These are phyloP conservation scores for Hypericum perforatum DNA, from an alignment of 345 rosid genomes.

Conservation along the genomic window DNA sequence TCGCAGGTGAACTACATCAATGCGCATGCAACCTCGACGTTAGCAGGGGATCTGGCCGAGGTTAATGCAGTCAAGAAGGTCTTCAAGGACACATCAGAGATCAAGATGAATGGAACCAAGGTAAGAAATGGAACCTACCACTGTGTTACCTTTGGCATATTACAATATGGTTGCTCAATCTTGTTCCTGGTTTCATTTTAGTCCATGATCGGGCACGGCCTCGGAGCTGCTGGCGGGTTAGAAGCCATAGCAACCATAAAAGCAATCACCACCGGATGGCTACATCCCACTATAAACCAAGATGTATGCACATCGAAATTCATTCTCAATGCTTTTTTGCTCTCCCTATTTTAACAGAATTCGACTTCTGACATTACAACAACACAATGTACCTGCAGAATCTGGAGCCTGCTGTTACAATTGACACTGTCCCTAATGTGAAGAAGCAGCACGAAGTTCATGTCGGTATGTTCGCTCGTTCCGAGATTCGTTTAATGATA, in stretches of 20 bases:
- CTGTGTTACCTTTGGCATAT: neutral
- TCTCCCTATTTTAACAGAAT: neutral
- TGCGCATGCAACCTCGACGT: conserved; percentile 67
- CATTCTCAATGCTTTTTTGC: neutral
- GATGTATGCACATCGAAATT: conserved; percentile 27
- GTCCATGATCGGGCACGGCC: conserved; percentile 65
- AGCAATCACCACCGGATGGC: conserved; percentile 64
- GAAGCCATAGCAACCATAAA: conserved; percentile 61
- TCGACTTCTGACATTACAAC: neutral
- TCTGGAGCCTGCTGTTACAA: conserved; percentile 42
- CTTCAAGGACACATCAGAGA: conserved; percentile 54
- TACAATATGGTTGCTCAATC: neutral
- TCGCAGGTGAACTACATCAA: conserved; percentile 54
- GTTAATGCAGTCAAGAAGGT: conserved; percentile 55
- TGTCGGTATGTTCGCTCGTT: conserved; percentile 30
- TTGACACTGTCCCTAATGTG: conserved; percentile 53
- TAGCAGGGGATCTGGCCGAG: conserved; percentile 65
- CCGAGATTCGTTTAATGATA: neutral
- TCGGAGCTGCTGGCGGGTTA: conserved; percentile 62
- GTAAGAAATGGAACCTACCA: conserved; percentile 14
- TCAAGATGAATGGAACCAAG: conserved; percentile 67
- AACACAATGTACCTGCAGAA: conserved; percentile 23
- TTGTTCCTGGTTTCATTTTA: conserved; percentile 9
- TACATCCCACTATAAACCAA: conserved; percentile 65
- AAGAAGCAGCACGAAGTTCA: conserved; percentile 50